Base-by-base conservation (phyloP, 768 basidiomycete species). In the Coprinopsis marcescibilis region DNA sequence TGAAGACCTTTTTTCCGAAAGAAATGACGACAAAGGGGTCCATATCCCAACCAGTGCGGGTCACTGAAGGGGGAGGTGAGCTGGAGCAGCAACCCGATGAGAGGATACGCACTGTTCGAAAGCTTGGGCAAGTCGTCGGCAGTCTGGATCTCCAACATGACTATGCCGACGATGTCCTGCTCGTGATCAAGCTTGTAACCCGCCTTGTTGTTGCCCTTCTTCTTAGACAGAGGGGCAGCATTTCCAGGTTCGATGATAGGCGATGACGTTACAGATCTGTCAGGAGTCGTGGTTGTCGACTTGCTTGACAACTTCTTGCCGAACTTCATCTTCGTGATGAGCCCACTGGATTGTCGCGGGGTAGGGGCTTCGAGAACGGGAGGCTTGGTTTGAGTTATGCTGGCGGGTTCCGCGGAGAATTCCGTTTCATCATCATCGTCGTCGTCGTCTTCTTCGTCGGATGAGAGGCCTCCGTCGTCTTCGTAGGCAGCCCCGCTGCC, bases 1-100 rank as follows among this genome's bases (percentile, higher is more conserved):
- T 77, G 68, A 98, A 98, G 3, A 97, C 89, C 62, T 96, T 98
- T 70, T 93, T 94, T 24, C 94, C 90, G 52, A 99, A 99, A 2
- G 90, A 91, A 52, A 94, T 78, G 51, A 99, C 92, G 19, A 90
- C 88, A 58, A 97, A 98, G 0, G 94, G 93, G 57, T 97, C 93
- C 93, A 97, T 96, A 60, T 98, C 94, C 78, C 84, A 93, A 0
- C 88, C 89, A 0, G 80, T 88, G 0, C 86, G 80, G 1, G 84
- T 90, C 80, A 90, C 88, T 89, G 46, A 8, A 23, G 21, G 44
- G 23, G 17, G 29, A 32, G n/a, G 24, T 2, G 32, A 20, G 23
- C 21, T 33, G 29, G 2, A 23, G 15, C 12, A 26, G 19, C 20
- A 3, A 24, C 11, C 19, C 15, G 29, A 51, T 24, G 12, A 3